Percentiles rank a stretch among this genome's conserved stretches.
Evolutionary conservation across 148 eudicot species (phyloP).

Genomic region (Rhododendron mucronatum): DNA sequence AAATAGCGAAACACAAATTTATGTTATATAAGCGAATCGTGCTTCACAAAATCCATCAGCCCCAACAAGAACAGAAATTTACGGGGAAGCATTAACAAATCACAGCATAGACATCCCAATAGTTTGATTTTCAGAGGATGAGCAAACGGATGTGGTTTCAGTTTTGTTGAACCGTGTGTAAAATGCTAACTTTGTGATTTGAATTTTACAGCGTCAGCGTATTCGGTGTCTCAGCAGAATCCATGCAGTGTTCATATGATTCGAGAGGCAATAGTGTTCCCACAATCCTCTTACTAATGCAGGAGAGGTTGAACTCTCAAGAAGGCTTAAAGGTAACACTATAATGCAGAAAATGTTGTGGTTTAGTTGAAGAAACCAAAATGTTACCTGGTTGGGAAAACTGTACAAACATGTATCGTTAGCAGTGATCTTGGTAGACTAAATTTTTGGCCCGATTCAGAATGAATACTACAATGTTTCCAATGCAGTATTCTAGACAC

Average conservation of each 20-base stretch:
- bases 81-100: neutral
- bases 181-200: neutral
- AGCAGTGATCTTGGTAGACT: neutral
- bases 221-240: constrained; percentile 88
- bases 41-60: neutral
- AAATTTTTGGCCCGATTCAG: neutral
- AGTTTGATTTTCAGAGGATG: neutral
- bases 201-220: constrained; percentile 61
- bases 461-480: neutral
- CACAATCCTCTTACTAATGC: constrained; percentile 74
- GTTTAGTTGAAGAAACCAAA: neutral
- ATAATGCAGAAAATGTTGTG: neutral
- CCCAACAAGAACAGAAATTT: neutral
- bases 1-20: neutral
- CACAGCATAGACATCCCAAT: neutral
- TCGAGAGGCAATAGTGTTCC: constrained; percentile 89
- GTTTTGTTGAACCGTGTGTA: neutral
- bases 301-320: constrained; percentile 64
- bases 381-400: neutral
- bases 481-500: neutral
- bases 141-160: neutral
- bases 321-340: constrained; percentile 63
- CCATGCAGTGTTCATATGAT: constrained; percentile 85
- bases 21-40: neutral
- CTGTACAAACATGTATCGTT: neutral